Evolutionary conservation across 345 rosid species (phyloP).

Genomic region (Cochlearia excelsa): DNA sequence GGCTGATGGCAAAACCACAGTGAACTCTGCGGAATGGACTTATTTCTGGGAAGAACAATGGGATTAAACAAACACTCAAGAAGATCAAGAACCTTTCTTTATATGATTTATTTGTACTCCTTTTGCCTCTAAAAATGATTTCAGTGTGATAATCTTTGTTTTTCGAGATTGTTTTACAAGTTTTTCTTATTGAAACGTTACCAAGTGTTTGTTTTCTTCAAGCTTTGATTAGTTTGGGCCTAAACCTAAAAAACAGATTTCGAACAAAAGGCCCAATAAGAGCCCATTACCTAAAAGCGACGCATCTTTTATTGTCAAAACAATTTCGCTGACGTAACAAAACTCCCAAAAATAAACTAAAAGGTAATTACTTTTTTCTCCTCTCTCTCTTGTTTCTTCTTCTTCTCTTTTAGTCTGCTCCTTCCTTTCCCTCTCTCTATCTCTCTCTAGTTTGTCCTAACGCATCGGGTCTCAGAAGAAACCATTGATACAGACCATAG

Average conservation of each 20-base stretch:
- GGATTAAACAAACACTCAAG: constrained; percentile 42
- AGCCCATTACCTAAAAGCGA: constrained; percentile 23
- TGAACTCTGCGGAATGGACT: constrained; percentile 86
- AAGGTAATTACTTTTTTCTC: too few species aligned
- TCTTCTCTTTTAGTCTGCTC: neutral
- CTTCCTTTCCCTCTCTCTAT: neutral
- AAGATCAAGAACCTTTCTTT: too few species aligned
- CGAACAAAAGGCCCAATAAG: constrained; percentile 27
- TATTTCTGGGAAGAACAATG: constrained; percentile 71
- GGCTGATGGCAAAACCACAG: constrained; percentile 66
- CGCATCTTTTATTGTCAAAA: constrained; percentile 28
- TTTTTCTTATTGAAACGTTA: too few species aligned
- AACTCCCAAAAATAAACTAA: too few species aligned
- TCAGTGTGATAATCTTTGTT: too few species aligned
- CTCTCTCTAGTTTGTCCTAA: constrained; percentile 26
- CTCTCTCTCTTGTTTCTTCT: too few species aligned
- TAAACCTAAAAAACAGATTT: neutral
- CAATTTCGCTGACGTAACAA: constrained; percentile 29
- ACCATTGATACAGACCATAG: constrained; percentile 25
- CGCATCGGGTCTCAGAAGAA: constrained; percentile 31
- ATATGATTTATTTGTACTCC: too few species aligned
- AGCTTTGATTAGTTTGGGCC: constrained; percentile 7
- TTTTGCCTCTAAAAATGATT: too few species aligned
- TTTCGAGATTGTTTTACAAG: too few species aligned
- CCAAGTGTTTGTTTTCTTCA: too few species aligned